Conservation (phyloP, 2,329 filamentous ascomycete genomes). For the Paecilomyces formosus region DNA sequence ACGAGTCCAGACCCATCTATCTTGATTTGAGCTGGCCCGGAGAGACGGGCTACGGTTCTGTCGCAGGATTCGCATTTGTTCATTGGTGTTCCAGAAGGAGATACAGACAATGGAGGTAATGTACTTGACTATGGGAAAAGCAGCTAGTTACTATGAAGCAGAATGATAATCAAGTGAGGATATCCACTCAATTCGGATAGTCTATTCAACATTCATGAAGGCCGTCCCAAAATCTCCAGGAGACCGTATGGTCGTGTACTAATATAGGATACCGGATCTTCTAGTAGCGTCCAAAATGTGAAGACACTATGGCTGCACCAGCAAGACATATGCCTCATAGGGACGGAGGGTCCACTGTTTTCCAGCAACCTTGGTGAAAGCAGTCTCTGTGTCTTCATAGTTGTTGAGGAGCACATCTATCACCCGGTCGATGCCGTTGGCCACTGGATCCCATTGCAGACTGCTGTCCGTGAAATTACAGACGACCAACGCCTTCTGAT, state of each 20-base stretch:
- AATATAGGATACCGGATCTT: neutral
- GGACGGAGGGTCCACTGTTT: conserved; percentile 24
- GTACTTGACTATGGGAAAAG: neutral
- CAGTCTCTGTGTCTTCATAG: conserved; percentile 16
- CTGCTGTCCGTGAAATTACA: conserved; percentile 27
- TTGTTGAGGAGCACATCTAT: conserved; percentile 25
- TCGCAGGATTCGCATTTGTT: neutral
- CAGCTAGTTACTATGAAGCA: too few relatives aligned
- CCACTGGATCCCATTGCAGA: conserved; percentile 23
- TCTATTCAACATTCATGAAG: too few relatives aligned
- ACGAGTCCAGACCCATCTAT: neutral
- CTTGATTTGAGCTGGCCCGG: neutral
- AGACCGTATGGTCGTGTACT: too few relatives aligned
- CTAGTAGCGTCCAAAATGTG: neutral
- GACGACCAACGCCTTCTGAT: conserved; percentile 26
- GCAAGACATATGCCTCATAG: conserved; percentile 24
- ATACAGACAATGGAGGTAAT: neutral
- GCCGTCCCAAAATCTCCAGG: too few relatives aligned
- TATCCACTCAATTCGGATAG: too few relatives aligned
- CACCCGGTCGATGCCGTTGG: conserved; percentile 17
- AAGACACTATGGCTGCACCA: conserved; percentile 11
- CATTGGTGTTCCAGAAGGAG: neutral
- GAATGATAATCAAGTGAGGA: too few relatives aligned
- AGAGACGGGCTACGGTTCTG: neutral
- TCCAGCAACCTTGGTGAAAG: conserved; percentile 14